A percentile compares a stretch with the other conserved stretches of the same genome.
Conservation (phyloP, 2,329 filamentous ascomycete species). For the Shiraia sp. region DNA sequence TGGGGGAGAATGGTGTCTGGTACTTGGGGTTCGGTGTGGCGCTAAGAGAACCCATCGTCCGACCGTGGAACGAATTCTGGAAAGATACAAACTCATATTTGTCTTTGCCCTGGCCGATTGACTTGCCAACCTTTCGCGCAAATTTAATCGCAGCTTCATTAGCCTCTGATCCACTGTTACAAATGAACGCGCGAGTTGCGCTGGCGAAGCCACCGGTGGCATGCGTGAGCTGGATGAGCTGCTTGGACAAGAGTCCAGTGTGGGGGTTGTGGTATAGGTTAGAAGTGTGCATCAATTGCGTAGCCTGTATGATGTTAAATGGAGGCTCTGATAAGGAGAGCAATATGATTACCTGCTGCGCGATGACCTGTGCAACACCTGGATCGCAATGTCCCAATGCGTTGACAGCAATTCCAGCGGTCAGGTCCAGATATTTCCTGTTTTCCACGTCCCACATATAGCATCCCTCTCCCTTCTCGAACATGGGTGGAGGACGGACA, state of each 20-base stretch:
- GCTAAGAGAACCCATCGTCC: conserved; percentile 93
- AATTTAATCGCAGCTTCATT: conserved; percentile 99
- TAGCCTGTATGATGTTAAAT: conserved; percentile 42
- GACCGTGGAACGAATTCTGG: conserved; percentile 89
- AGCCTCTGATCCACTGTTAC: conserved; percentile 95
- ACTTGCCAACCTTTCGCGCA: conserved; percentile 85
- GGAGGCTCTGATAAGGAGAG: neutral
- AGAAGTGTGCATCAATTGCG: conserved; percentile 84
- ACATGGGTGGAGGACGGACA: conserved; percentile 84
- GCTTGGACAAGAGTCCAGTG: conserved; percentile 85
- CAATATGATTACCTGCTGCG: conserved; percentile 66
- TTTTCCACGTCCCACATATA: conserved; percentile 92
- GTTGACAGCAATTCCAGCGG: conserved; percentile 94
- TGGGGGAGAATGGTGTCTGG: conserved; percentile 90
- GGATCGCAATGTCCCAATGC: conserved; percentile 87
- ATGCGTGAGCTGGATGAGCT: conserved; percentile 79
- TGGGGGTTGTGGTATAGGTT: conserved; percentile 98
- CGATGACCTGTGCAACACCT: conserved; percentile 73
- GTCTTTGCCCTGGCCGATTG: conserved; percentile 66
- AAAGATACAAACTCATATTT: conserved; percentile 92
- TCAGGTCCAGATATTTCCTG: conserved; percentile 89
- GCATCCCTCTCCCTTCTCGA: conserved; percentile 83
- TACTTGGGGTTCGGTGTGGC: conserved; percentile 98
- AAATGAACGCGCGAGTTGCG: conserved; percentile 82
- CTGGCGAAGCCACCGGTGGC: conserved; percentile 81